phyloP scores from a whole-genome alignment of 1,284 basidiomycete species.

The Meira nashicola region DNA sequence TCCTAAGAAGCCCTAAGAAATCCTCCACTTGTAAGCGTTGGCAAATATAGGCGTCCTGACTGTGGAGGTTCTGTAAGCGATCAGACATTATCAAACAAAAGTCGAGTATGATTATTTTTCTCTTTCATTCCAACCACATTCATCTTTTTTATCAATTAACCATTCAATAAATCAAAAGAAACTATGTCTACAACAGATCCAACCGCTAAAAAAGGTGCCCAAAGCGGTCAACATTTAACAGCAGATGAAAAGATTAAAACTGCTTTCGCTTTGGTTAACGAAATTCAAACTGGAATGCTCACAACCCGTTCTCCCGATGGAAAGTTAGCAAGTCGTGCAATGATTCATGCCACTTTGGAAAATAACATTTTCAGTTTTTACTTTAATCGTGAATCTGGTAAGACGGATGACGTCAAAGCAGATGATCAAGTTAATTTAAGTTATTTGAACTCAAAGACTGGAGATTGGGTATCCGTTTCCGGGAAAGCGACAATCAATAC shows the following conservation, averaged over 20 bases:
- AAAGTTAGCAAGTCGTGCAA: conserved; percentile 73
- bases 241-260: conserved; percentile 35
- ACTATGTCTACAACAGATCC: conserved; percentile 23
- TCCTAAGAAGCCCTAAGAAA: too few relatives aligned
- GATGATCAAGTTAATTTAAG: conserved; percentile 38
- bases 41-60: too few relatives aligned
- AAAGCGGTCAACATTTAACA: conserved; percentile 21
- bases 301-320: conserved; percentile 67
- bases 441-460: conserved; percentile 68
- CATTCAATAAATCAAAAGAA: neutral
- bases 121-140: too few relatives aligned
- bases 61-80: too few relatives aligned
- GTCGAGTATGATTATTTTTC: too few relatives aligned
- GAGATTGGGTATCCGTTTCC: conserved; percentile 77
- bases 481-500: conserved; percentile 64
- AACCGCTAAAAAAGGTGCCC: conserved; percentile 27
- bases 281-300: conserved; percentile 61
- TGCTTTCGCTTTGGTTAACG: conserved; percentile 6
- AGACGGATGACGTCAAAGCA: conserved; percentile 37
- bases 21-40: too few relatives aligned
- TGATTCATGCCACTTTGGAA: conserved; percentile 67
- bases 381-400: conserved; percentile 42
- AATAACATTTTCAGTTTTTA: conserved; percentile 51
- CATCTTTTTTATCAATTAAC: neutral
- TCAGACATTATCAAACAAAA: too few relatives aligned